phyloP scores from a whole-genome alignment of 106 monocot genomes.

The Narthecium ossifragum region DNA sequence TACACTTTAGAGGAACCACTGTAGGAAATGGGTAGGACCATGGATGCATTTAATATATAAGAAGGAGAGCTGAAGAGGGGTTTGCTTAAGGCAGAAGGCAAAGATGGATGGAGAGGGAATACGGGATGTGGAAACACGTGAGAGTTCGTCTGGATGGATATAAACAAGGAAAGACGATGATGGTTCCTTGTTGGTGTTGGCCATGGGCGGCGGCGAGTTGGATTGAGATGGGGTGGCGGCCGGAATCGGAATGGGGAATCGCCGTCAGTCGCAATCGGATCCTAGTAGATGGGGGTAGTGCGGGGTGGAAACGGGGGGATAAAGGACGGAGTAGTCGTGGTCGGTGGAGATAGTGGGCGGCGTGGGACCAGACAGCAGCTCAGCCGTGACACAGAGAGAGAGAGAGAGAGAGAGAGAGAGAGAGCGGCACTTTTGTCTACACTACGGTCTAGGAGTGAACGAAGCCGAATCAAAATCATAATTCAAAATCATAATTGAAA shows the following conservation, averaged over 20 bases:
- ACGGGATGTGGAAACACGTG: too few relatives aligned
- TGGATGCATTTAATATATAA: too few relatives aligned
- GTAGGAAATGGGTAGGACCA: too few relatives aligned
- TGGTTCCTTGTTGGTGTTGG: background rate
- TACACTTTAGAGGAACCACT: too few relatives aligned
- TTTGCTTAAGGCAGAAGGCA: too few relatives aligned
- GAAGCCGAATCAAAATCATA: background rate
- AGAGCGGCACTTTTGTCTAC: background rate
- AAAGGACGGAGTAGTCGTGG: too few relatives aligned
- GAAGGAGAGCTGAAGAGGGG: too few relatives aligned
- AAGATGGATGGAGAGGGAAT: too few relatives aligned
- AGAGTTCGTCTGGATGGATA: too few relatives aligned
- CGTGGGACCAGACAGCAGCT: too few relatives aligned
- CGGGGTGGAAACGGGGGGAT: too few relatives aligned
- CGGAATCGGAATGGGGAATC: background rate
- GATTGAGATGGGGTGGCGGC: background rate
- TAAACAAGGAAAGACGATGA: background rate
- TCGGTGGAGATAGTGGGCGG: constrained; percentile 1
- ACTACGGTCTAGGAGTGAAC: too few relatives aligned
- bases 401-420: background rate
- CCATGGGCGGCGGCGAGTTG: background rate
- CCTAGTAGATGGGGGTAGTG: background rate
- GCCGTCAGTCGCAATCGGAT: background rate
- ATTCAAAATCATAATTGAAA: background rate
- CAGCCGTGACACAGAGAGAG: background rate